Base-by-base conservation (phyloP, 192 early-diverging fungal species). In the Lobosporangium transversale region DNA sequence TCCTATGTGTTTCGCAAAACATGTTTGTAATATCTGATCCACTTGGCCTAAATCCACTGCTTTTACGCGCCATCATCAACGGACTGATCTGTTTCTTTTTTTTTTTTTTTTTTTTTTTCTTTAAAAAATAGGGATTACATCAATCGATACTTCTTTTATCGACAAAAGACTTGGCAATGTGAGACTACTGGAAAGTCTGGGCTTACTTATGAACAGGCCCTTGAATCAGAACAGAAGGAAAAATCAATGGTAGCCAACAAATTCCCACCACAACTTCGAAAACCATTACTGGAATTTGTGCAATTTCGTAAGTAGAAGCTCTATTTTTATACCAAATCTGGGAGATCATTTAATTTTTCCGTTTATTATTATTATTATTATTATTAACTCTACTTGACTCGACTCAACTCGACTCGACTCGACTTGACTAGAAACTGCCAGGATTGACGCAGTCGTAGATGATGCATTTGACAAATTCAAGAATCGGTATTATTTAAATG, bases 161-260 rank as follows among this genome's bases (percentile, higher is more conserved):
- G 85, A 24, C 88, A 89, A 55, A 85, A 83, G 37, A 71, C 87
- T 24, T 98, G 94, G 89, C 84, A 92, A 58, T 96, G 95, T 79
- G 84, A 86, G 45, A 81, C 82, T 6, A 92, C 93, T 1, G 92
- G 94, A 1, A 91, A 89, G 63, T 71, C 79, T 23, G 79, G 87
- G 42, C 76, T 98, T 51, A 95, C 92, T 0, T 98, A 90, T 60
- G 85, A 89, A 59, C 88, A 95, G 62, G 96, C 96, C 0, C 71
- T 92, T 21, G 74, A 88, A 36, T 91, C 87, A 15, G 96, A 98
- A 66, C 80, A 84, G 11, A 85, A 86, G 14, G 88, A 89, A 45
- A 82, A 83, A 48, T 85, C 88, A 17, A 73, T 81, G 42, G 75
- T 88, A 1, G 85, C 89, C 36, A 89, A 91, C 24, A 81, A 81